phyloP scores from a whole-genome alignment of 805 yeast species.

The Teunomyces gatunensis region DNA sequence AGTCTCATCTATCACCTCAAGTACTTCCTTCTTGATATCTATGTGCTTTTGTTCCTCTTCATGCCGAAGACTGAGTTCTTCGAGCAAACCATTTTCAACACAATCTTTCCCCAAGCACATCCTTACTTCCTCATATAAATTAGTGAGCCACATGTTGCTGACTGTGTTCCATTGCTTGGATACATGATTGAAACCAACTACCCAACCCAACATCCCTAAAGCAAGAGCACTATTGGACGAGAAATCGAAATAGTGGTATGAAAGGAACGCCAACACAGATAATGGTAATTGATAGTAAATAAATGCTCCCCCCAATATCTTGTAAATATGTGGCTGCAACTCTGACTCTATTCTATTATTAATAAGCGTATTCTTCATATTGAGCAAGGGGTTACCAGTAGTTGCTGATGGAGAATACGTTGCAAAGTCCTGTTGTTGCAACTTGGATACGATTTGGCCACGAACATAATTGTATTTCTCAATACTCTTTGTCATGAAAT shows the following conservation, averaged over 20 bases:
- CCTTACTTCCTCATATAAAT: slow-evolving; percentile 36
- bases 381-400: slow-evolving; percentile 26
- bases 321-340: slow-evolving; percentile 37
- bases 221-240: slow-evolving; percentile 32
- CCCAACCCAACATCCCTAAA: slow-evolving; percentile 36
- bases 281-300: slow-evolving; percentile 39
- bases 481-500: slow-evolving; percentile 39
- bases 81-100: slow-evolving; percentile 35
- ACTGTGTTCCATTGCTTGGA: slow-evolving; percentile 35
- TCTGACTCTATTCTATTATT: slow-evolving; percentile 26
- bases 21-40: slow-evolving; percentile 5
- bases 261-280: slow-evolving; percentile 25
- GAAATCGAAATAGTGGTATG: slow-evolving; percentile 35
- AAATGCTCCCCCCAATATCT: slow-evolving; percentile 27
- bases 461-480: slow-evolving; percentile 35
- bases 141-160: slow-evolving; percentile 25
- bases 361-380: slow-evolving; percentile 30
- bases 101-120: slow-evolving; percentile 32
- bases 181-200: slow-evolving; percentile 41
- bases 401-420: slow-evolving; percentile 11
- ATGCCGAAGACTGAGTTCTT: slow-evolving; percentile 28
- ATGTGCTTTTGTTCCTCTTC: slow-evolving; percentile 14
- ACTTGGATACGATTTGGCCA: slow-evolving; percentile 33
- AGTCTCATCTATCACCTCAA: neutral
- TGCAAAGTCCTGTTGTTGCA: slow-evolving; percentile 26